Evolutionary conservation across 2,329 filamentous ascomycete species (phyloP).

Genomic region (Orbilia brochopaga): DNA sequence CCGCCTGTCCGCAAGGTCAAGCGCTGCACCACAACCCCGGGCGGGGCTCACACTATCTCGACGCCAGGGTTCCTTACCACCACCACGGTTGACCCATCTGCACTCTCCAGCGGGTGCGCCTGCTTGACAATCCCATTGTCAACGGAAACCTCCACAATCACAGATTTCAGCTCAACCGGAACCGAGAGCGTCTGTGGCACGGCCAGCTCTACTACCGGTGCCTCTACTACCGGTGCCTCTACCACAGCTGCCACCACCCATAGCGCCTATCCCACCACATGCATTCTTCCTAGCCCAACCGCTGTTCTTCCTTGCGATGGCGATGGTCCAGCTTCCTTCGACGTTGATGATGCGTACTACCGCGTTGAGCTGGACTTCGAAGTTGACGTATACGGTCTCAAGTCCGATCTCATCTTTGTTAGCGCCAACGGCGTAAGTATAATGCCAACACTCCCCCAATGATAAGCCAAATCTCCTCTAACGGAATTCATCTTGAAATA

Average conservation of each 20-base stretch:
- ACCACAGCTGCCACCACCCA: constrained; percentile 16
- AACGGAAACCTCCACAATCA: constrained; percentile 12
- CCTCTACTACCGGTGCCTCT: neutral
- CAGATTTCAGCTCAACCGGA: neutral
- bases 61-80: constrained; percentile 15
- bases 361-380: constrained; percentile 32
- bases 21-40: constrained; percentile 14
- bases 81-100: constrained; percentile 28
- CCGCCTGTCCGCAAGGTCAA: constrained; percentile 21
- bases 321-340: neutral
- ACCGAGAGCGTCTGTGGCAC: neutral
- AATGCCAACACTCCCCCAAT: too few species aligned
- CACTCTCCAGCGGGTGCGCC: constrained; percentile 35
- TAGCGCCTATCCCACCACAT: constrained; percentile 16
- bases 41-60: neutral
- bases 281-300: constrained; percentile 10
- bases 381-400: constrained; percentile 29
- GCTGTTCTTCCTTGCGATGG: neutral
- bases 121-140: constrained; percentile 39
- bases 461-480: too few species aligned
- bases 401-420: constrained; percentile 25
- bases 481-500: too few species aligned
- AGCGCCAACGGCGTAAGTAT: constrained; percentile 39
- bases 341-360: constrained; percentile 33
- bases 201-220: constrained; percentile 4